Conservation (phyloP, 345 rosid species). For the Turritis glabra region DNA sequence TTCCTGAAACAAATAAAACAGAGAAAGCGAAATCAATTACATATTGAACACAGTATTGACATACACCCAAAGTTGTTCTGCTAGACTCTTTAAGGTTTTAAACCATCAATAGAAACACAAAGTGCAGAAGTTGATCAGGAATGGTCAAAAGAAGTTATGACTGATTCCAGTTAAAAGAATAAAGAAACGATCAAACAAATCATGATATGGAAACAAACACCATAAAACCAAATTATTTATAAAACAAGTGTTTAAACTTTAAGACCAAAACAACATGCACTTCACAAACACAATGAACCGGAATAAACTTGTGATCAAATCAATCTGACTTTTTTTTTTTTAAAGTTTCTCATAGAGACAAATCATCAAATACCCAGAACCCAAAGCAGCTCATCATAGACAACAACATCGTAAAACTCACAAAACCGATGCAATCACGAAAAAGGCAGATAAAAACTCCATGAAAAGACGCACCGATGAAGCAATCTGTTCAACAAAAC, state of each 20-base stretch:
- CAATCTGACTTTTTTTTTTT: too few species aligned
- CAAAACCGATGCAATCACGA: not conserved
- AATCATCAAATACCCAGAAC: not conserved
- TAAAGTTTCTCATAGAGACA: not conserved
- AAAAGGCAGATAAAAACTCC: not conserved
- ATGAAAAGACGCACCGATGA: conserved; percentile 33
- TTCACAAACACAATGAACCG: not conserved
- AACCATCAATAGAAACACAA: conserved; percentile 7
- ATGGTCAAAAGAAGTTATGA: not conserved
- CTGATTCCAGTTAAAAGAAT: not conserved
- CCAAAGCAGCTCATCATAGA: conserved; percentile 3
- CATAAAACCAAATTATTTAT: not conserved
- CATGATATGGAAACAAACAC: conserved; percentile 4
- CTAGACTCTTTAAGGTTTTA: not conserved
- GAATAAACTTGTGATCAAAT: conserved; percentile 7
- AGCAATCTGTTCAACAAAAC: conserved; percentile 8
- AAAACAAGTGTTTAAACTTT: not conserved
- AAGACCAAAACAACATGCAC: not conserved
- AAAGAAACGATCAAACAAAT: conserved; percentile 11
- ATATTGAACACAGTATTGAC: not conserved
- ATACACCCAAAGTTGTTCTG: conserved; percentile 9
- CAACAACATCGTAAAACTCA: not conserved
- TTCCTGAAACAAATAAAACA: conserved; percentile 39
- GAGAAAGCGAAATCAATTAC: conserved; percentile 21
- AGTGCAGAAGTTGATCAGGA: not conserved